These are phyloP conservation scores for Ganoderma sinense DNA, from an alignment of 1,284 basidiomycete genomes.

Conservation along the genomic window DNA sequence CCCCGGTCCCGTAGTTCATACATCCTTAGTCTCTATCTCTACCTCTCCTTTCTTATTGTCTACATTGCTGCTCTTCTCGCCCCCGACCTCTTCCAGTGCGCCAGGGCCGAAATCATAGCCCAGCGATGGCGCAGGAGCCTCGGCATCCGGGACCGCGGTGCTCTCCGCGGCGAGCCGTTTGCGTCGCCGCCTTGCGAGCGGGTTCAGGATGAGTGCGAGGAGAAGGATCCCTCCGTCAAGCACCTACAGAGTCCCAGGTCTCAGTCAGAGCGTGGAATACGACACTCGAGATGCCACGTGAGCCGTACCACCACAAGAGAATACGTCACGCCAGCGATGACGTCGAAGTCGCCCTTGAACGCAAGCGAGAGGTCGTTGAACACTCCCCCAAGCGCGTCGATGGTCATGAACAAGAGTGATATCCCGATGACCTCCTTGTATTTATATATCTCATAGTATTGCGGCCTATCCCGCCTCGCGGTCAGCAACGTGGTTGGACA, in stretches of 20 bases:
- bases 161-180: constrained; percentile 17
- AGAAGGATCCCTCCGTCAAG: constrained; percentile 67
- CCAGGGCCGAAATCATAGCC: background rate
- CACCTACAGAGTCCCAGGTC: constrained; percentile 43
- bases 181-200: constrained; percentile 39
- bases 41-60: background rate
- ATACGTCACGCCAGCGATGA: constrained; percentile 70
- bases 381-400: constrained; percentile 78
- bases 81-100: background rate
- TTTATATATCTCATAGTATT: constrained; percentile 77
- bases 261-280: background rate
- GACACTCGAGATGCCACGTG: background rate
- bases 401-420: constrained; percentile 71
- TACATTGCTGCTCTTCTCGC: background rate
- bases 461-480: constrained; percentile 44
- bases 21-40: background rate
- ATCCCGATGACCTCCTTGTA: constrained; percentile 78
- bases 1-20: background rate
- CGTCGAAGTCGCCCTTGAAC: constrained; percentile 73
- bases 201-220: constrained; percentile 70
- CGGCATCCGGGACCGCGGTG: background rate
- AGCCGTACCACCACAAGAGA: constrained; percentile 62
- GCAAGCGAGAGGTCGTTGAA: constrained; percentile 76
- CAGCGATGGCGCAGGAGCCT: background rate
- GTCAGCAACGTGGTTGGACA: background rate